Base-by-base conservation (phyloP, 2,329 filamentous ascomycete species). In the Hyphodiscus sp. region DNA sequence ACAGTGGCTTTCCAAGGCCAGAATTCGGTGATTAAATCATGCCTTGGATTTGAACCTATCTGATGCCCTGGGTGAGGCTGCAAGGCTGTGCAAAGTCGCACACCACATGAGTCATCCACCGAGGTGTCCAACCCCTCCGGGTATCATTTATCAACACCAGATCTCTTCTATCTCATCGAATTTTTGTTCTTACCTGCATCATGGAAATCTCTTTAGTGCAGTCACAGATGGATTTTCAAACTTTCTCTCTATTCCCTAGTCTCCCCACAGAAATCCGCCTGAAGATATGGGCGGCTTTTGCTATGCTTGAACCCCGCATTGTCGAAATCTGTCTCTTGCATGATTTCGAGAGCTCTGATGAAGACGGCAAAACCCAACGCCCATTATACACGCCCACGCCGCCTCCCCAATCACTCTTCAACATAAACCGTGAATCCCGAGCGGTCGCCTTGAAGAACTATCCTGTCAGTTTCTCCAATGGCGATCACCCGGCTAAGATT, bases 201-300 rank as follows among this genome's bases (percentile, higher is more conserved):
- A 33, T 33, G 29, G 29, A 7, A 33, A 13, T 13, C 29, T 8
- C 29, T 33, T 13, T 33, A 8, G 29, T 13, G 7, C 29, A 33
- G 29, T 13, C 29, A 7, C 7, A 38, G 33, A 38, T 38, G 33
- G 33, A 38, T 2, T 13, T 10, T 38, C 33, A 38, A 13, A n/a
- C 33, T n/a, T 55, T 55, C 42, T 30, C 33, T 10, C 20, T 48
- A 23, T 53, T 53, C 41, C 47, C 54, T 20, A 20, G 23, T 1
- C 47, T 53, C 41, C 52, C 52, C n/a, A 18, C 47, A 20, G 52
- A 51, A n/a, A 41, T 50, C 38, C 33, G 49, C n/a, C 11, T 51
- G 16, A 48, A 41, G 15, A 45, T 54, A 16, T 54, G 48, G 45
- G 18, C 15, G 15, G 3, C 29, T n/a, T 44, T 23, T 6, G 16